Evolutionary conservation across 345 rosid species (phyloP).

Genomic region (Eucalyptus marginata): DNA sequence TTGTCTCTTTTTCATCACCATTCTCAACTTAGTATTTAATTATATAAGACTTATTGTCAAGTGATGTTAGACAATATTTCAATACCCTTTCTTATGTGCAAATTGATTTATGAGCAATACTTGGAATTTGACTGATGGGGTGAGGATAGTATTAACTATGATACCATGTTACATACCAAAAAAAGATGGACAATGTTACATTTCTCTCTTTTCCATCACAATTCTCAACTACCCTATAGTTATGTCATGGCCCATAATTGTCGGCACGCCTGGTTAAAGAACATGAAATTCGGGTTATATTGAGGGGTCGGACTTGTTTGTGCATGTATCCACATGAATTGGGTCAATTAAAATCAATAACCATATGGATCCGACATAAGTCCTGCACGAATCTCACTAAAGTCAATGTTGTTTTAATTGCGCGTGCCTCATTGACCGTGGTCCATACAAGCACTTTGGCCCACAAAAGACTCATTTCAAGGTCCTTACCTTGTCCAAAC

Average conservation of each 20-base stretch:
- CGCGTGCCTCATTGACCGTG: background rate
- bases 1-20: too few relatives aligned
- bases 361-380: background rate
- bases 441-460: background rate
- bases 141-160: fast-evolving
- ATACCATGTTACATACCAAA: background rate
- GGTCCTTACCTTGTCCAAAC: background rate
- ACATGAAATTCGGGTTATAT: background rate
- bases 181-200: fast-evolving
- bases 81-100: background rate
- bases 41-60: too few relatives aligned
- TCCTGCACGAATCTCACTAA: background rate
- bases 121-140: background rate
- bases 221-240: background rate
- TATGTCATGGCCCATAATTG: background rate
- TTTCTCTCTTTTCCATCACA: background rate
- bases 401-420: background rate
- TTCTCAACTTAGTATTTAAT: too few relatives aligned
- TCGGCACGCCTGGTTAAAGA: background rate
- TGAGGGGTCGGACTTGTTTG: background rate
- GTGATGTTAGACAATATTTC: too few relatives aligned
- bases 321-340: background rate
- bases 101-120: fast-evolving
- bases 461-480: background rate
- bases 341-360: background rate